phyloP scores from a whole-genome alignment of 192 early-diverging fungal genomes.

The Coemansia sp. region DNA sequence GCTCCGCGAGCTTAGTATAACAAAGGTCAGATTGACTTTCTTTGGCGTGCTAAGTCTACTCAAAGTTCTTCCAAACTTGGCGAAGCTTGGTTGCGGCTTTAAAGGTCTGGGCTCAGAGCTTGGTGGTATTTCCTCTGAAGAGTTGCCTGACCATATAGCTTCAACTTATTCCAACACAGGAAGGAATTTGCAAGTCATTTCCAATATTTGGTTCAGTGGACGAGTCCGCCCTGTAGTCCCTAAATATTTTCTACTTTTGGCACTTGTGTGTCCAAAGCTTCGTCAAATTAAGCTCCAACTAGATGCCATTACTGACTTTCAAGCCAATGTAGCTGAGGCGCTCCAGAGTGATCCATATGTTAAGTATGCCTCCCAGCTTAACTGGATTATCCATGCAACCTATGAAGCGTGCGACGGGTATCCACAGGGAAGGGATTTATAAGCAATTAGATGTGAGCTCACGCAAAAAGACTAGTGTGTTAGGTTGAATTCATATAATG shows the following conservation, averaged over 20 bases:
- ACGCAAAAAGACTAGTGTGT: too few species aligned
- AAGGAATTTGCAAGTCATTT: background rate
- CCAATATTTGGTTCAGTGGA: background rate
- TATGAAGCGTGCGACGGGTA: too few species aligned
- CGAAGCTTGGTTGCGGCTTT: background rate
- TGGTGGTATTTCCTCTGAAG: background rate
- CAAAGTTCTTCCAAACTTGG: background rate
- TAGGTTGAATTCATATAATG: too few species aligned
- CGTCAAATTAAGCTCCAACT: background rate
- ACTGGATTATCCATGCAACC: too few species aligned
- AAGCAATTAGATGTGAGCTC: too few species aligned
- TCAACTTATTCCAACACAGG: background rate
- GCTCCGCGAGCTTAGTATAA: background rate
- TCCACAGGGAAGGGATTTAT: too few species aligned
- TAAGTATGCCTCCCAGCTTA: too few species aligned
- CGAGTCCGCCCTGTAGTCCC: background rate
- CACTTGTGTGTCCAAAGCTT: background rate
- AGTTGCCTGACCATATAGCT: background rate
- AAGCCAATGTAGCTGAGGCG: background rate
- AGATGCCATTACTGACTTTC: background rate
- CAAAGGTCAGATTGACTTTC: background rate
- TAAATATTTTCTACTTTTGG: background rate
- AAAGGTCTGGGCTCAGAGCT: background rate
- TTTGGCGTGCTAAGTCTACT: background rate
- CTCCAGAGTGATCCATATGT: too few species aligned